phyloP scores from a whole-genome alignment of 192 early-diverging fungal species.

The Linnemannia hyalina region DNA sequence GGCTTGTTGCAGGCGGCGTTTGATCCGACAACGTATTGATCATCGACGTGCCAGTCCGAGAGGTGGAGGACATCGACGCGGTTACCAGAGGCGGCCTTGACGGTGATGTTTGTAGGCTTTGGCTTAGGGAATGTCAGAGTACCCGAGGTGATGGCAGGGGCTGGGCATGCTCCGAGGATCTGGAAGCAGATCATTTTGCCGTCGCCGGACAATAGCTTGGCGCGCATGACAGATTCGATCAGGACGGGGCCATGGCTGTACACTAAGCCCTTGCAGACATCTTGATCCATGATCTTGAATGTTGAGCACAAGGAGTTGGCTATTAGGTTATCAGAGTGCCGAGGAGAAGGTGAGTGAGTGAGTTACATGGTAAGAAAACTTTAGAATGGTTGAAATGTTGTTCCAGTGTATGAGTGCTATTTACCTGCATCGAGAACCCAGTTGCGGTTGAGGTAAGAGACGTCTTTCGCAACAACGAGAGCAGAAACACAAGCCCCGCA shows the following conservation, averaged over 20 bases:
- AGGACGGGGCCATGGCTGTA: constrained; percentile 56
- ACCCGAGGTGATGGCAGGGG: constrained; percentile 51
- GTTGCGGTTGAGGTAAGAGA: constrained; percentile 7
- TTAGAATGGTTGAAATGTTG: background rate
- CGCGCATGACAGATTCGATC: constrained; percentile 40
- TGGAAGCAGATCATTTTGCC: constrained; percentile 62
- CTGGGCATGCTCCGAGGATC: constrained; percentile 54
- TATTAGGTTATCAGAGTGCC: background rate
- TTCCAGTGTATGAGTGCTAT: too few species aligned
- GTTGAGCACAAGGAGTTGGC: background rate
- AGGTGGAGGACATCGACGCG: constrained; percentile 61
- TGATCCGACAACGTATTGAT: constrained; percentile 44
- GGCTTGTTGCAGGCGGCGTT: constrained; percentile 63
- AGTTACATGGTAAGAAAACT: too few species aligned
- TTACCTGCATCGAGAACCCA: constrained; percentile 30
- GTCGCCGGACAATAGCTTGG: constrained; percentile 31
- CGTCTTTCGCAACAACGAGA: background rate
- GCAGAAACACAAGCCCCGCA: constrained; percentile 19
- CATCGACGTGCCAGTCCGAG: constrained; percentile 53
- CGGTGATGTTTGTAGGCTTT: constrained; percentile 44
- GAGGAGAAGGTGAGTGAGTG: background rate
- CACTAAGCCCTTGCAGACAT: constrained; percentile 54
- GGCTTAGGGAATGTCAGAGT: constrained; percentile 60
- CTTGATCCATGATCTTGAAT: constrained; percentile 9
- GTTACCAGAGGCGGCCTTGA: constrained; percentile 25